A percentile compares a stretch with the other conserved stretches of the same genome.
These are phyloP conservation scores for Epichloe festucae DNA, from an alignment of 2,329 filamentous ascomycete species.

Conservation along the genomic window DNA sequence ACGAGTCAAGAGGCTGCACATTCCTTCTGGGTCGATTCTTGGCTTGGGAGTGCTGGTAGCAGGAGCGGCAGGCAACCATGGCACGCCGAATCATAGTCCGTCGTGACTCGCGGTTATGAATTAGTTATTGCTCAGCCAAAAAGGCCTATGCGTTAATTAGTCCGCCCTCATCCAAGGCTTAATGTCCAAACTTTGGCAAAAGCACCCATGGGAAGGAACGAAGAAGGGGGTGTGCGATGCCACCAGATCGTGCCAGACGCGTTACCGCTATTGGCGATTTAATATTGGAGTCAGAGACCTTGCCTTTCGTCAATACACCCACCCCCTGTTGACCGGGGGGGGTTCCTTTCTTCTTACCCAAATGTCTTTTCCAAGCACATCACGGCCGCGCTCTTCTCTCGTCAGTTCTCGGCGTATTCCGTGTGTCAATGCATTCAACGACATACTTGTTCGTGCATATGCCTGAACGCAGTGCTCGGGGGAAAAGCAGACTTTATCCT, in stretches of 20 bases:
- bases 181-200: background rate
- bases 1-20: constrained; percentile 4
- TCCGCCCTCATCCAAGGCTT: background rate
- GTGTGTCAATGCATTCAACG: background rate
- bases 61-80: background rate
- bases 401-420: background rate
- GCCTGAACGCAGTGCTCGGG: background rate
- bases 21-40: background rate
- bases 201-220: background rate
- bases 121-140: too few relatives aligned
- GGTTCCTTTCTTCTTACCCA: background rate
- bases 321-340: background rate
- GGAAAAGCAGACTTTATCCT: background rate
- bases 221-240: background rate
- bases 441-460: background rate
- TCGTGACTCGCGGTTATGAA: background rate
- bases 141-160: background rate
- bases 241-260: background rate
- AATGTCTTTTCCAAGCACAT: background rate
- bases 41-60: background rate
- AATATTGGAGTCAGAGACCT: background rate
- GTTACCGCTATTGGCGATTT: background rate
- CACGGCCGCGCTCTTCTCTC: constrained; percentile 5
- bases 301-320: background rate
- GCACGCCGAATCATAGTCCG: background rate